Conservation (phyloP, 345 rosid genomes). For the Crucihimalaya himalaica region DNA sequence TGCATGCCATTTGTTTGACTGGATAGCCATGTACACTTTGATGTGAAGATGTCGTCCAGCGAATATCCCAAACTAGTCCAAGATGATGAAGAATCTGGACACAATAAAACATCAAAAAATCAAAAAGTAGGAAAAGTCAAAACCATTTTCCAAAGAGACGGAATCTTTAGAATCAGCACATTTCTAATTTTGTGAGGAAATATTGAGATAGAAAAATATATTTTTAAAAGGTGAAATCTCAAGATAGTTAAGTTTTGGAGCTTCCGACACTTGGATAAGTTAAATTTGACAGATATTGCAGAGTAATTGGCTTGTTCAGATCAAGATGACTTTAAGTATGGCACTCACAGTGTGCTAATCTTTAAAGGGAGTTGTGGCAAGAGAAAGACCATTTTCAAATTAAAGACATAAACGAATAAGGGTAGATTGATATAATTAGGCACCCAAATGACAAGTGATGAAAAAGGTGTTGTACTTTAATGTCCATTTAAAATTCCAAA, state of each 20-base stretch:
- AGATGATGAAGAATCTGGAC: constrained; percentile 86
- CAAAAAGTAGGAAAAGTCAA: constrained; percentile 11
- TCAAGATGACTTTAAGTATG: constrained; percentile 3
- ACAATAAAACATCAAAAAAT: constrained; percentile 28
- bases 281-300: constrained; percentile 3
- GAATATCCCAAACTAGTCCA: constrained; percentile 81
- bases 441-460: constrained; percentile 22
- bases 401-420: background rate
- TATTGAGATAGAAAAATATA: background rate
- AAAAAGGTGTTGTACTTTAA: constrained; percentile 2
- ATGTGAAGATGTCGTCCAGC: constrained; percentile 60
- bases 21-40: constrained; percentile 43
- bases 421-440: background rate
- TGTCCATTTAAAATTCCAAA: constrained; percentile 31
- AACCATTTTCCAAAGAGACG: constrained; percentile 5
- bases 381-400: background rate
- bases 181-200: background rate
- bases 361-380: background rate
- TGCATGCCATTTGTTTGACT: constrained; percentile 45
- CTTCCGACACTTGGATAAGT: background rate
- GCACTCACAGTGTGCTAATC: constrained; percentile 3
- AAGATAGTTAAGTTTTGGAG: constrained; percentile 1
- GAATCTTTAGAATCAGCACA: constrained; percentile 7
- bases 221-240: constrained; percentile 19
- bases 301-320: constrained; percentile 6